A percentile compares a stretch with the other conserved stretches of the same genome.
phyloP scores from a whole-genome alignment of 352 stramenopile genomes.

The Phytophthora crassamura region DNA sequence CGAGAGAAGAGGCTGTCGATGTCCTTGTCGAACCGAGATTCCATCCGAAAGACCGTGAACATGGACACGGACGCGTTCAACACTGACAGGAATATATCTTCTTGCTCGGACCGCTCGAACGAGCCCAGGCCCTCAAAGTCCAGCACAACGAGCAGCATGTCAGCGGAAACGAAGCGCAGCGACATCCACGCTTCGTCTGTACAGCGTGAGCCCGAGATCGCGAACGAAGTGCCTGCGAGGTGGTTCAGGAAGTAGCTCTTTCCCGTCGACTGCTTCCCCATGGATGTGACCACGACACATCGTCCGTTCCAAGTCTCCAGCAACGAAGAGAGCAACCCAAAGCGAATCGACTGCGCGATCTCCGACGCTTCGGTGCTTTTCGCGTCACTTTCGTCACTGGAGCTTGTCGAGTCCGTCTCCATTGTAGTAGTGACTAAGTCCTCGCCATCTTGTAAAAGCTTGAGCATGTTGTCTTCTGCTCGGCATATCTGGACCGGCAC shows the following conservation, averaged over 20 bases:
- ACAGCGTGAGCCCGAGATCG: conserved; percentile 47
- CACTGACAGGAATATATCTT: conserved; percentile 78
- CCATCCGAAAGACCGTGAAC: conserved; percentile 78
- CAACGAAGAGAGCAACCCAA: conserved; percentile 41
- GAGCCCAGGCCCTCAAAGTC: conserved; percentile 82
- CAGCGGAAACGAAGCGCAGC: conserved; percentile 28
- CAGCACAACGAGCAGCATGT: conserved; percentile 66
- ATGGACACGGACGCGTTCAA: conserved; percentile 73
- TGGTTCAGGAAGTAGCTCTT: conserved; percentile 86
- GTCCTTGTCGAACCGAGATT: conserved; percentile 80
- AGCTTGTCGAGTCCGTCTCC: too few relatives aligned
- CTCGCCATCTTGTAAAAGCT: conserved; percentile 52
- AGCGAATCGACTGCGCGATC: conserved; percentile 52
- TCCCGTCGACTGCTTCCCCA: conserved; percentile 71
- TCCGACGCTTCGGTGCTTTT: conserved; percentile 33
- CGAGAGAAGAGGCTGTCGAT: conserved; percentile 66
- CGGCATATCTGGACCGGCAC: conserved; percentile 78
- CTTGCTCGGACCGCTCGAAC: conserved; percentile 75
- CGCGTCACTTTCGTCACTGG: conserved; percentile 8
- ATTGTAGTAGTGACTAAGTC: too few relatives aligned
- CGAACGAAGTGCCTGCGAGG: conserved; percentile 68
- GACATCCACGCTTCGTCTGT: conserved; percentile 52
- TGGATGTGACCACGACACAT: conserved; percentile 40
- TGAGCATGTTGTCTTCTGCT: conserved; percentile 62
- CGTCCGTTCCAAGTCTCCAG: conserved; percentile 39